Conservation (phyloP, 768 basidiomycete species). For the Hysterangium stoloniferum region DNA sequence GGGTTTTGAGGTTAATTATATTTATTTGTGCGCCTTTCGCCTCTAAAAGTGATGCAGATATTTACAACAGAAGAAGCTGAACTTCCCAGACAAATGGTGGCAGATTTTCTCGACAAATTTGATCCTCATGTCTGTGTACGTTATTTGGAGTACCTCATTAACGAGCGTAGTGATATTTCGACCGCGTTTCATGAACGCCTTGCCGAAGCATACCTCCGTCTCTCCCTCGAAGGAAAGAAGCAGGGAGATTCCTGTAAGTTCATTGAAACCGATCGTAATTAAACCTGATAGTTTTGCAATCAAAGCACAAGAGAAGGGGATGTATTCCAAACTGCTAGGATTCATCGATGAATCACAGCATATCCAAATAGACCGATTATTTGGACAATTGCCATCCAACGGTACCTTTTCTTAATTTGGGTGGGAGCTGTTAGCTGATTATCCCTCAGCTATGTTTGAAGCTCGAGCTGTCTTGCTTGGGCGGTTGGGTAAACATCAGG, state of each 20-base stretch:
- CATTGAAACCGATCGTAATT: not conserved
- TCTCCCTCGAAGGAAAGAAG: slow-evolving; percentile 52
- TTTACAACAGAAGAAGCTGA: slow-evolving; percentile 95
- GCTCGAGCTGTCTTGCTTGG: slow-evolving; percentile 90
- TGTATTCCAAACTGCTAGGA: slow-evolving; percentile 62
- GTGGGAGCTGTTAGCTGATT: not conserved
- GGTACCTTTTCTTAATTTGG: slow-evolving; percentile 38
- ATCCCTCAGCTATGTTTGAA: slow-evolving; percentile 66
- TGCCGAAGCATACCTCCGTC: slow-evolving; percentile 76
- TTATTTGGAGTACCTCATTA: slow-evolving; percentile 82
- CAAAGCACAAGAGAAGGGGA: slow-evolving; percentile 26
- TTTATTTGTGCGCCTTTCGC: not conserved
- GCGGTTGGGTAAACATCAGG: slow-evolving; percentile 83
- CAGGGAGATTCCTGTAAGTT: slow-evolving; percentile 49
- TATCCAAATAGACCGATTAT: slow-evolving; percentile 73
- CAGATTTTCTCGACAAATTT: slow-evolving; percentile 68
- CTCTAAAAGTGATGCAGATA: slow-evolving; percentile 54
- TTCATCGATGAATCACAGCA: slow-evolving; percentile 67
- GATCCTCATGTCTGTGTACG: slow-evolving; percentile 60
- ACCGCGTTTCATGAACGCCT: slow-evolving; percentile 80
- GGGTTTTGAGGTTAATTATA: slow-evolving; percentile 58
- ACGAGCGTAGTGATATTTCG: slow-evolving; percentile 59
- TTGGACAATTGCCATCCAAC: slow-evolving; percentile 73
- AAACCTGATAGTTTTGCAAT: not conserved
- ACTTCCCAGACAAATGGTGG: slow-evolving; percentile 69